Conservation (phyloP, 768 basidiomycete species). For the Leccinellum rugosiceps region DNA sequence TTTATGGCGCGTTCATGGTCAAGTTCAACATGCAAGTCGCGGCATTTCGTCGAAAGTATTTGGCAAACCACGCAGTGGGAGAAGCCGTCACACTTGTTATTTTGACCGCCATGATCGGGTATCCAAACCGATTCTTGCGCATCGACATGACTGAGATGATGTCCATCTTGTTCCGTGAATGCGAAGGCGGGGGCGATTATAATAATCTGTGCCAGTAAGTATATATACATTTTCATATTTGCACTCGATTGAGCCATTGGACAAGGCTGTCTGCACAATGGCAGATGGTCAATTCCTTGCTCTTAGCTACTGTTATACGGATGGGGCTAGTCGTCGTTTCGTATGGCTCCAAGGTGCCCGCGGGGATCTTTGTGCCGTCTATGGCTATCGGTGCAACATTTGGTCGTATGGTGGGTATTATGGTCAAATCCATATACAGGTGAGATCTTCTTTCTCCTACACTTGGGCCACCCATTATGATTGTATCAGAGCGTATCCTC, state of each 20-base stretch:
- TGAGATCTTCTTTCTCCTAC: conserved; percentile 35
- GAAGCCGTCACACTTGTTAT: conserved; percentile 88
- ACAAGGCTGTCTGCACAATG: conserved; percentile 84
- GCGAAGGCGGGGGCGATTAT: conserved; percentile 89
- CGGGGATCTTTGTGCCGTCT: conserved; percentile 97
- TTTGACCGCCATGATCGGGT: conserved; percentile 88
- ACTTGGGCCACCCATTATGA: background rate
- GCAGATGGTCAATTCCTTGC: conserved; percentile 89
- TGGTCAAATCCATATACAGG: conserved; percentile 92
- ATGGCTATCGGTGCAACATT: conserved; percentile 99
- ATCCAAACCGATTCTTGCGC: conserved; percentile 90
- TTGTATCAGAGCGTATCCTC: conserved; percentile 64
- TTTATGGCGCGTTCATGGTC: conserved; percentile 96
- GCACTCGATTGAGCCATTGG: conserved; percentile 6
- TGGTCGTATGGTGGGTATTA: conserved; percentile 94
- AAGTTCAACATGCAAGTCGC: conserved; percentile 96
- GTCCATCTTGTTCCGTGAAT: conserved; percentile 93
- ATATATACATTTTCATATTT: background rate
- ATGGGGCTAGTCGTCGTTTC: conserved; percentile 84
- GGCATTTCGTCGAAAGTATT: conserved; percentile 88
- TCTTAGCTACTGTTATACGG: conserved; percentile 89
- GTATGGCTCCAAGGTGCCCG: conserved; percentile 95
- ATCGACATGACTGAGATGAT: conserved; percentile 98
- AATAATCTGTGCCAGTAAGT: conserved; percentile 94
- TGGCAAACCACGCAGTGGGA: conserved; percentile 77